Evolutionary conservation across 495 filamentous ascomycete genomes (phyloP), one percentile per base, ranked within the genome.

Genomic region (Apiosordaria backusii): DNA sequence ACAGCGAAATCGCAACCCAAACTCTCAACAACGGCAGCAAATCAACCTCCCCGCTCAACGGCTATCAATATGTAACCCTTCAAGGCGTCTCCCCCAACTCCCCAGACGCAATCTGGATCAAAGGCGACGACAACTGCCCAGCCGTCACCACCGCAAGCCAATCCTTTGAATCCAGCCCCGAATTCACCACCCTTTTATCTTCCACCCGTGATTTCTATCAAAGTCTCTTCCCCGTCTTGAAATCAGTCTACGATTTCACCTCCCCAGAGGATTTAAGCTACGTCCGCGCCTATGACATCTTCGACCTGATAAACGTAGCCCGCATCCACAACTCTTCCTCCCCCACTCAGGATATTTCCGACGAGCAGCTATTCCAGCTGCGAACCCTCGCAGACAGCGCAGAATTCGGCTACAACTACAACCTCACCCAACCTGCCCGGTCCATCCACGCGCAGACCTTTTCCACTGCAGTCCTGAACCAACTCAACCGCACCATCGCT

Each of bases 351-450:
- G 24, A 63, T 21, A 52, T 69, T 10, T 54, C 67, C 26, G 57
- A 25, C 24, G 54, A 29, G 18, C 19, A 65, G 23, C 65, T 71
- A 3, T 50, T 61, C 23, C 70, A 71, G 60, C 65, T 71, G 18
- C 67, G 65, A 58, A 69, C 70, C 21, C 60, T 71, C 25, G 70
- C 70, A 50, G 67, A 67, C 61, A 67, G 57, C 45, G 72, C 76
- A 23, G 74, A 75, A 27, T 76, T 70, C 65, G 74, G 73, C 61
- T 54, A 72, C 65, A 76, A 76, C 53, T 67, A 60, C 65, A 68
- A 71, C 64, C 27, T 55, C 67, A 62, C 70, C 22, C 58, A 71
- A 45, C 60, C 67, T 2, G 62, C 61, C 9, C 64, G 65, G 22
- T 65, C 67, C 7, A 63, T 69, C n/a, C 58, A 63, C 60, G 70